phyloP scores from a whole-genome alignment of 2,329 filamentous ascomycete genomes.

The Trichoderma sp. region DNA sequence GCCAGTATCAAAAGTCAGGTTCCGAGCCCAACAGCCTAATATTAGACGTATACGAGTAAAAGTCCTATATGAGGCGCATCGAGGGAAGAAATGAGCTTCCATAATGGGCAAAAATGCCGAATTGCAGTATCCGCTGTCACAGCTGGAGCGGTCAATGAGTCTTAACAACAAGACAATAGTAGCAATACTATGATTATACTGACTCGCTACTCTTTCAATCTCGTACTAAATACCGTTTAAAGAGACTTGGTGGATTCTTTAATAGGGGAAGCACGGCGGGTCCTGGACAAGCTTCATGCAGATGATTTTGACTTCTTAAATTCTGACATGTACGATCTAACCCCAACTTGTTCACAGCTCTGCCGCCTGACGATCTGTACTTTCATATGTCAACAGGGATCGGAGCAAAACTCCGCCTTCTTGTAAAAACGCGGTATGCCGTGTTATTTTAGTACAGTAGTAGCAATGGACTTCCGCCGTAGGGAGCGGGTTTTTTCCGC shows the following conservation, averaged over 20 bases:
- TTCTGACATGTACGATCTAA: neutral
- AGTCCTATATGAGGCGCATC: too few species aligned
- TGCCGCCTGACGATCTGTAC: neutral
- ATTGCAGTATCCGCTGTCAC: too few species aligned
- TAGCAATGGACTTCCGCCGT: neutral
- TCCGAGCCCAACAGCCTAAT: neutral
- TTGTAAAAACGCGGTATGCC: neutral
- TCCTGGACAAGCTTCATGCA: neutral
- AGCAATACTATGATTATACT: too few species aligned
- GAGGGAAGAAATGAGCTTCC: too few species aligned
- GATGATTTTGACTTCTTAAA: neutral
- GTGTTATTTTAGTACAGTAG: neutral
- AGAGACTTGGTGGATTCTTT: neutral
- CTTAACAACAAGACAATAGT: too few species aligned
- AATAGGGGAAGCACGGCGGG: neutral
- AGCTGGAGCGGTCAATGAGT: too few species aligned
- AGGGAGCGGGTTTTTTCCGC: neutral
- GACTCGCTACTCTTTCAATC: too few species aligned
- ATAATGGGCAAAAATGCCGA: too few species aligned
- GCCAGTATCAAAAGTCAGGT: rapidly evolving
- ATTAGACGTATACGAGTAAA: neutral
- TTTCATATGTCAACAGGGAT: neutral
- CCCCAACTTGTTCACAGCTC: neutral
- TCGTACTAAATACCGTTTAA: neutral
- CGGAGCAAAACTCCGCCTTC: neutral